phyloP scores from a whole-genome alignment of 169 alveolate species.

The Babesia ovis region DNA sequence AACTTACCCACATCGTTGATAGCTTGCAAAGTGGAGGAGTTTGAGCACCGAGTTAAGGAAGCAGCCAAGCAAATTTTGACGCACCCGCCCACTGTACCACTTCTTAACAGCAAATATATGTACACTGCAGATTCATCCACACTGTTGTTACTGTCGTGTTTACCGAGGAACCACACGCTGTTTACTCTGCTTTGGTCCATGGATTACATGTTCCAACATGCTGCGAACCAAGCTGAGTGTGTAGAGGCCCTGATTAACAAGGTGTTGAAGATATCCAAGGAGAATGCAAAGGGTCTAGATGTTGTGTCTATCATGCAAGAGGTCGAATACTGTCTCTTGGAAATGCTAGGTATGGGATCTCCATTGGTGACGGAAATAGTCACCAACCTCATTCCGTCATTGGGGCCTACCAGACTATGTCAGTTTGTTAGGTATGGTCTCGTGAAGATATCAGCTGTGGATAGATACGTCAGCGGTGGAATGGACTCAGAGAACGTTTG shows the following conservation, averaged over 20 bases:
- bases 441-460: constrained; percentile 58
- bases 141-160: constrained; percentile 69
- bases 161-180: constrained; percentile 70
- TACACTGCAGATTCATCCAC: constrained; percentile 69
- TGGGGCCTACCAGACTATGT: constrained; percentile 43
- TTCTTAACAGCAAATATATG: constrained; percentile 68
- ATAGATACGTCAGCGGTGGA: constrained; percentile 40
- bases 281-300: constrained; percentile 54
- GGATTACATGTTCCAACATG: constrained; percentile 67
- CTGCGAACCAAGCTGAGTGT: constrained; percentile 69
- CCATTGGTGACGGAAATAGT: constrained; percentile 44
- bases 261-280: constrained; percentile 67
- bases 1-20: constrained; percentile 62
- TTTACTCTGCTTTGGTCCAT: constrained; percentile 73
- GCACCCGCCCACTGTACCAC: constrained; percentile 72
- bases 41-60: constrained; percentile 68
- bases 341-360: constrained; percentile 54
- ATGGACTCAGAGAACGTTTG: constrained; percentile 45
- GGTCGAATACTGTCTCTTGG: constrained; percentile 59
- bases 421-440: constrained; percentile 54
- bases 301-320: constrained; percentile 44
- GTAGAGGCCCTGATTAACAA: constrained; percentile 70
- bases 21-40: constrained; percentile 52
- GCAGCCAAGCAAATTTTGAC: constrained; percentile 66
- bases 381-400: constrained; percentile 54